phyloP scores from a whole-genome alignment of 2,329 filamentous ascomycete genomes.

The Cladosporium halotolerans region DNA sequence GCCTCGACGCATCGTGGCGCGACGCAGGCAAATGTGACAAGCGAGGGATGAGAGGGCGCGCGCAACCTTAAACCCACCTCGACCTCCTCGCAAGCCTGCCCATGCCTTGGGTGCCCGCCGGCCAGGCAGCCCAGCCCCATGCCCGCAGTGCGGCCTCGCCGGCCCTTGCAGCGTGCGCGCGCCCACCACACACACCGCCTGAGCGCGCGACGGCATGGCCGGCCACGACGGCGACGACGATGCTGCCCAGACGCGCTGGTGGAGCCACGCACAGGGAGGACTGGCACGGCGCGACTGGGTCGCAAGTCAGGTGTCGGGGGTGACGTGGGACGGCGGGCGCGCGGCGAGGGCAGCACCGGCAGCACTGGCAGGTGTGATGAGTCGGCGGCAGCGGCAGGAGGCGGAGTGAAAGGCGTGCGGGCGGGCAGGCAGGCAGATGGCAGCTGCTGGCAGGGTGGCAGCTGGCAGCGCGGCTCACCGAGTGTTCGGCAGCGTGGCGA shows the following conservation, averaged over 20 bases:
- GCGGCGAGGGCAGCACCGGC: too few relatives aligned
- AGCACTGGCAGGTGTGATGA: too few relatives aligned
- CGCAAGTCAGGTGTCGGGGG: too few relatives aligned
- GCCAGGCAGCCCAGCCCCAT: background rate
- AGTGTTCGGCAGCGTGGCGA: too few relatives aligned
- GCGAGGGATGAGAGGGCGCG: background rate
- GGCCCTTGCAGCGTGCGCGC: background rate
- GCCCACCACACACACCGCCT: conserved; percentile 4
- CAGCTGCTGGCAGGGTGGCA: background rate
- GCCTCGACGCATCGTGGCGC: background rate
- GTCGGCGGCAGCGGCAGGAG: too few relatives aligned
- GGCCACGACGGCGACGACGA: too few relatives aligned
- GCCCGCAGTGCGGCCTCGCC: background rate
- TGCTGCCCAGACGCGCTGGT: too few relatives aligned
- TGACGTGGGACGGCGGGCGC: too few relatives aligned
- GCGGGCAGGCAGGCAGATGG: too few relatives aligned
- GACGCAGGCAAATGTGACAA: background rate
- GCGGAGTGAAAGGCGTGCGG: too few relatives aligned
- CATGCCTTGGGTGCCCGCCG: background rate
- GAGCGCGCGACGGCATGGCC: background rate
- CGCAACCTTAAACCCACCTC: background rate
- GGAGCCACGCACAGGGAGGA: too few relatives aligned
- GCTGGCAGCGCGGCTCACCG: background rate
- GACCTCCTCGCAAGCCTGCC: background rate
- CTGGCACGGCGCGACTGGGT: too few relatives aligned